These are phyloP conservation scores for Sphagnum fallax DNA, from an alignment of 228 moss, liverwort and hornwort genomes.

Conservation along the genomic window DNA sequence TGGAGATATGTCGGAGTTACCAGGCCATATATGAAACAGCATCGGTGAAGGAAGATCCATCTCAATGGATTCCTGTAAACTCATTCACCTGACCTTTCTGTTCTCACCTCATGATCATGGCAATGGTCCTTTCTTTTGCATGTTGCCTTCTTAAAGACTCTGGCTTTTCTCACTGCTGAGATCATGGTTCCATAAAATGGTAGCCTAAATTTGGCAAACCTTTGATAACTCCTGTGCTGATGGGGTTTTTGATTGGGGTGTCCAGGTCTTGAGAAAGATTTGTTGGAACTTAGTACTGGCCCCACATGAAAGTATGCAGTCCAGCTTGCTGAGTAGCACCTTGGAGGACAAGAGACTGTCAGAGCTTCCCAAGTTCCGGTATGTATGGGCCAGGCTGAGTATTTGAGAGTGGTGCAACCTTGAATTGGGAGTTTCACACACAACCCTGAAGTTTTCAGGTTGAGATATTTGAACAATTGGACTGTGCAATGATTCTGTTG, in stretches of 20 bases:
- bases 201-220: no score
- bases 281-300: slow-evolving; percentile 86
- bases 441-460: no score
- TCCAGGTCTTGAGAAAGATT: slow-evolving; percentile 80
- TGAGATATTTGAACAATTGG: no score
- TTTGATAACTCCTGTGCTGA: no score
- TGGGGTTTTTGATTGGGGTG: slow-evolving; percentile 3
- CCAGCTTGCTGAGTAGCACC: slow-evolving; percentile 77
- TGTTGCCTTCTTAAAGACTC: no score
- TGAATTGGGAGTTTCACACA: no score
- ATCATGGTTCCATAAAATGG: no score
- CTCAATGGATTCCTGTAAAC: slow-evolving; percentile 80
- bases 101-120: not conserved
- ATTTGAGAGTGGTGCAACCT: no score
- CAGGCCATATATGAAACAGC: slow-evolving; percentile 88
- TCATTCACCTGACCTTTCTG: not conserved
- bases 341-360: slow-evolving; percentile 89
- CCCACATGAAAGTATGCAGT: slow-evolving; percentile 86
- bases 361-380: slow-evolving; percentile 87
- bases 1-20: slow-evolving; percentile 93
- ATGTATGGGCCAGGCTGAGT: slow-evolving; percentile 3
- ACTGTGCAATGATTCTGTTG: no score
- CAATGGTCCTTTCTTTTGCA: no score
- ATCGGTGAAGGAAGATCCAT: slow-evolving; percentile 62
- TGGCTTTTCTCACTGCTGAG: no score